A percentile compares a stretch with the other conserved stretches of the same genome.
phyloP scores from a whole-genome alignment of 1,139 yeast genomes.

The Taphrina confusa region DNA sequence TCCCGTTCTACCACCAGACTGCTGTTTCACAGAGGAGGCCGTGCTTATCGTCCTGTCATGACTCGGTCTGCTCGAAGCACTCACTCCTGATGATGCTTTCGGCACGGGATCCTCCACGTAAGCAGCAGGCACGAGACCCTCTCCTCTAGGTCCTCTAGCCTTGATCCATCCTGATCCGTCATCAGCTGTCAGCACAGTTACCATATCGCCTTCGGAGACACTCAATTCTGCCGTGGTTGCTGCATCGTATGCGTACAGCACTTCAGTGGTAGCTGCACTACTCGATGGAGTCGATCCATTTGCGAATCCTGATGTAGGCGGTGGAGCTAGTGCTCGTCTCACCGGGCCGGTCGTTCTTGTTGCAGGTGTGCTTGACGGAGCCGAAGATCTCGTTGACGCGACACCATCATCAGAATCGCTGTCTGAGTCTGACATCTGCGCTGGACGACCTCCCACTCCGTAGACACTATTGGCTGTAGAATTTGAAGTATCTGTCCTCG shows the following conservation, averaged over 20 bases:
- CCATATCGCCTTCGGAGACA: constrained; percentile 61
- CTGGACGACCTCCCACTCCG: constrained; percentile 1
- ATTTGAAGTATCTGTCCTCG: constrained; percentile 17
- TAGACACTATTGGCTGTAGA: constrained; percentile 25
- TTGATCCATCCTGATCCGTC: constrained; percentile 95
- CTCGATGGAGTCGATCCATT: constrained; percentile 37
- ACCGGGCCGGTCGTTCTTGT: constrained; percentile 15
- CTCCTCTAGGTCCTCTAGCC: constrained; percentile 50
- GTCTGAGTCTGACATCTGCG: constrained; percentile 2
- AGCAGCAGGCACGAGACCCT: constrained; percentile 84
- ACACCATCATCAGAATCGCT: constrained; percentile 8
- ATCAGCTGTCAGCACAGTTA: constrained; percentile 64
- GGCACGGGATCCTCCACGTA: constrained; percentile 59
- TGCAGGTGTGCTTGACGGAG: constrained; percentile 38
- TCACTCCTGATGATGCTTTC: constrained; percentile 16
- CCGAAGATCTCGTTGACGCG: constrained; percentile 23
- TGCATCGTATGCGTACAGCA: constrained; percentile 62
- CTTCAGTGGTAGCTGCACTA: constrained; percentile 55
- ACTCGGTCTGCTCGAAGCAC: not conserved
- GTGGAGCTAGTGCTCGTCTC: constrained; percentile 31
- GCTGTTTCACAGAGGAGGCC: constrained; percentile 39
- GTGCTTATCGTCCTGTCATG: constrained; percentile 5
- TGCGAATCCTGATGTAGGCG: constrained; percentile 28
- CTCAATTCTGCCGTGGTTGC: constrained; percentile 74
- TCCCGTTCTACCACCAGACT: constrained; percentile 55